Conservation (phyloP, 306 rosid species). For the Cicer cuneatum region DNA sequence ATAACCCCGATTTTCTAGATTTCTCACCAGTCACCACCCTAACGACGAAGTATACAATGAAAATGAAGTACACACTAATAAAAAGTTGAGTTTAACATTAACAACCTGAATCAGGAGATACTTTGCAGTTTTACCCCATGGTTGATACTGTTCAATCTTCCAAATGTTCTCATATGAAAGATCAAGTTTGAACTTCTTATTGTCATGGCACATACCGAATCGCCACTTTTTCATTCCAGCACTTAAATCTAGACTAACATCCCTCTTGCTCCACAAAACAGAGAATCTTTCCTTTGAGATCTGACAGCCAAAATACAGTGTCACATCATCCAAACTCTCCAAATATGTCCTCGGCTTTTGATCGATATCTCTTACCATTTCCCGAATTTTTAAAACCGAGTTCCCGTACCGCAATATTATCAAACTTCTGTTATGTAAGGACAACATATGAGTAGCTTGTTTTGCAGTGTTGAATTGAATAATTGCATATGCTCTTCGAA, state of each 20-base stretch:
- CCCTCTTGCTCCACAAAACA: conserved; percentile 44
- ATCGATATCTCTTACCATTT: conserved; percentile 57
- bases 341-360: conserved; percentile 53
- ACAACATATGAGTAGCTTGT: conserved; percentile 48
- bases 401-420: conserved; percentile 39
- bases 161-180: conserved; percentile 70
- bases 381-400: conserved; percentile 53
- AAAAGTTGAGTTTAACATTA: conserved; percentile 27
- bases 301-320: conserved; percentile 71
- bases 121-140: conserved; percentile 47
- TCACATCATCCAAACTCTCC: conserved; percentile 49
- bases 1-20: background rate
- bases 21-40: background rate
- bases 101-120: conserved; percentile 84
- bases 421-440: conserved; percentile 13
- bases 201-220: conserved; percentile 41
- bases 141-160: conserved; percentile 64
- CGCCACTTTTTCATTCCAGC: conserved; percentile 51
- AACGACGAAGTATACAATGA: background rate
- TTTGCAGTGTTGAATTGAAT: conserved; percentile 59
- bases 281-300: conserved; percentile 53
- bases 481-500: conserved; percentile 57
- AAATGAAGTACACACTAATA: background rate
- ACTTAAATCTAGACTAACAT: conserved; percentile 63
- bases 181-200: conserved; percentile 55